Percentiles rank a stretch among this genome's conserved stretches.
Conservation (phyloP, 179 eudicot species). For the Spinacia oleracea region DNA sequence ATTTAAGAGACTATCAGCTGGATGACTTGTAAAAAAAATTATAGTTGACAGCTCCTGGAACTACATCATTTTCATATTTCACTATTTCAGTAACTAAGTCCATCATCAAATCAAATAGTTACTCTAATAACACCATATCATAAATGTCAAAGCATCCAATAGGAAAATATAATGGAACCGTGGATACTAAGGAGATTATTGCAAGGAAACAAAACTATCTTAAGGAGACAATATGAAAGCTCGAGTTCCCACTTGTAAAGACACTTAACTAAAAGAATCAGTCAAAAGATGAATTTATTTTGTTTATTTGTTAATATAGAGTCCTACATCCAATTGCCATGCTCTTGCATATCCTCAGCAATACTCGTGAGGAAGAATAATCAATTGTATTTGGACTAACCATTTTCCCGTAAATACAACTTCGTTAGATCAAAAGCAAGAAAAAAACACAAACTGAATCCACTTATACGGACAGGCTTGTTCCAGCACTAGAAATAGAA, state of each 20-base stretch:
- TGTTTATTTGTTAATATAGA: background rate
- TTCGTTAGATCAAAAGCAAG: background rate
- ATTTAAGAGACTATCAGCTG: background rate
- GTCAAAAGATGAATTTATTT: no score
- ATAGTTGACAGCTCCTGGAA: background rate
- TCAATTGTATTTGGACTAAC: background rate
- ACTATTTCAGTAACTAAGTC: no score
- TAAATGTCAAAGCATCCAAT: background rate
- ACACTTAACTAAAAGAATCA: background rate
- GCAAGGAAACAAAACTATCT: background rate
- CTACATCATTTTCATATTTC: background rate
- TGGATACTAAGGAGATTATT: no score
- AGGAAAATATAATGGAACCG: background rate
- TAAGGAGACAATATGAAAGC: background rate
- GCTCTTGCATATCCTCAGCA: slow-evolving; percentile 1
- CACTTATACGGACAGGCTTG: background rate
- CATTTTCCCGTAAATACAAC: background rate
- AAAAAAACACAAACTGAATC: background rate
- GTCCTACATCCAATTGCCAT: background rate
- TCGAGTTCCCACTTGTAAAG: background rate
- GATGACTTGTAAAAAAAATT: background rate
- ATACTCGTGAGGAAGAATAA: background rate
- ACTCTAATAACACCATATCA: background rate
- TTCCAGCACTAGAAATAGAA: background rate
- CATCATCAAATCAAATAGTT: background rate